These are phyloP conservation scores for Silene noctiflora DNA, from an alignment of 179 eudicot genomes.

Conservation along the genomic window DNA sequence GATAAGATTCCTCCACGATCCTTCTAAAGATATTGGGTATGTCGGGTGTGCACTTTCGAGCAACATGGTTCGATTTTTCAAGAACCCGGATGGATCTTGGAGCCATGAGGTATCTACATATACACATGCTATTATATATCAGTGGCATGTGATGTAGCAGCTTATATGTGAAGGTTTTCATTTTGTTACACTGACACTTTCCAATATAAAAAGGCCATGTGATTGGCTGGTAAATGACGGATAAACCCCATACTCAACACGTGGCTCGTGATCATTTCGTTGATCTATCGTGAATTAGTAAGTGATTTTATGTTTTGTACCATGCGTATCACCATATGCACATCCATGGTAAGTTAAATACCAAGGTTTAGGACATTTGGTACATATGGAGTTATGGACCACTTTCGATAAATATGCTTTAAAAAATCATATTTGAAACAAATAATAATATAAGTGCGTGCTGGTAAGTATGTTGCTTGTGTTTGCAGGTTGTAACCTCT, in stretches of 20 bases:
- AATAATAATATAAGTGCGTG: too few species aligned
- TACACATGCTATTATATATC: too few species aligned
- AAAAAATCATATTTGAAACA: neutral
- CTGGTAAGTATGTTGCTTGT: neutral
- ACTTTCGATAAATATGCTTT: neutral
- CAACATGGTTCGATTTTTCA: slow-evolving; percentile 92
- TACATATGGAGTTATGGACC: neutral
- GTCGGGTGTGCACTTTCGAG: slow-evolving; percentile 97
- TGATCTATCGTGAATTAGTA: too few species aligned
- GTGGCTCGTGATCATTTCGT: too few species aligned
- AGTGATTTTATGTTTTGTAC: too few species aligned
- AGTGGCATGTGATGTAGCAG: too few species aligned
- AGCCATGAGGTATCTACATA: slow-evolving; percentile 60
- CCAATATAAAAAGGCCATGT: too few species aligned
- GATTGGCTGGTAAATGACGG: too few species aligned
- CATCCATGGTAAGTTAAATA: neutral
- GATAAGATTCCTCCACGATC: slow-evolving; percentile 95
- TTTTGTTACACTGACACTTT: too few species aligned
- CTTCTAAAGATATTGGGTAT: slow-evolving; percentile 76
- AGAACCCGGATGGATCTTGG: slow-evolving; percentile 75
- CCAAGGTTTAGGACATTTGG: too few species aligned
- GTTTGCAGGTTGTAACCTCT: slow-evolving; percentile 52
- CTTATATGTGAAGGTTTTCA: too few species aligned
- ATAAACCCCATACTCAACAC: too few species aligned
- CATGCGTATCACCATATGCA: neutral